Conservation (phyloP, 352 stramenopile genomes). For the Phytophthora europaea region DNA sequence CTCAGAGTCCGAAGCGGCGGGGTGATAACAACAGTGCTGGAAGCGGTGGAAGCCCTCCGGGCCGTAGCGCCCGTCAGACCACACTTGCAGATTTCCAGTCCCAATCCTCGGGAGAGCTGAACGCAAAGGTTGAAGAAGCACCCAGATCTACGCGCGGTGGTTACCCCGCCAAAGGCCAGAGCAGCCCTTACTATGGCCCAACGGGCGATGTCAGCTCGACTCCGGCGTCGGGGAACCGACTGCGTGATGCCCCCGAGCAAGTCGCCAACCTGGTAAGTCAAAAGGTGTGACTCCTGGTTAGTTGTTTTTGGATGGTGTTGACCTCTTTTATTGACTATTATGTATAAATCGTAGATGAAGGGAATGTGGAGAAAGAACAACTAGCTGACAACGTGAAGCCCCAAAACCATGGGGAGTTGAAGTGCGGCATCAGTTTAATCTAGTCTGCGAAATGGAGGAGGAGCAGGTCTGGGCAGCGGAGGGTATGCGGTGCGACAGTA, state of each 20-base stretch:
- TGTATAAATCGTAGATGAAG: slow-evolving; percentile 62
- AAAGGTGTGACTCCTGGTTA: slow-evolving; percentile 24
- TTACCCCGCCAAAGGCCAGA: slow-evolving; percentile 53
- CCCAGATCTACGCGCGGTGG: slow-evolving; percentile 46
- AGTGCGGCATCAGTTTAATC: slow-evolving; percentile 36
- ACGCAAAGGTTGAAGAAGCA: slow-evolving; percentile 47
- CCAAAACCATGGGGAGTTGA: slow-evolving; percentile 17
- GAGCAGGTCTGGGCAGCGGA: slow-evolving; percentile 32
- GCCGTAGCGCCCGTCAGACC: slow-evolving; percentile 32
- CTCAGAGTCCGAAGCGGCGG: slow-evolving; percentile 39
- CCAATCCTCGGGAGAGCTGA: slow-evolving; percentile 51
- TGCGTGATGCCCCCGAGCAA: slow-evolving; percentile 58
- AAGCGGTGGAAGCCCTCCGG: slow-evolving; percentile 34
- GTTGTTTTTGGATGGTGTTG: background rate
- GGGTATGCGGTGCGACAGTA: slow-evolving; percentile 51
- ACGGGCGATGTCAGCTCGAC: slow-evolving; percentile 42
- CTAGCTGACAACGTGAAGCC: slow-evolving; percentile 42
- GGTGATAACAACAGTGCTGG: slow-evolving; percentile 53
- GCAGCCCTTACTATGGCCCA: slow-evolving; percentile 51
- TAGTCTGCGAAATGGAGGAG: slow-evolving; percentile 43
- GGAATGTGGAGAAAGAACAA: slow-evolving; percentile 87
- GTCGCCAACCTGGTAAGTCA: slow-evolving; percentile 60
- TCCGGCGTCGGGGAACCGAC: slow-evolving; percentile 33
- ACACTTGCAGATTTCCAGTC: slow-evolving; percentile 52
- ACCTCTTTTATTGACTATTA: slow-evolving; percentile 20